These are phyloP conservation scores for Naganishia vishniacii DNA, from an alignment of 768 basidiomycete species.

Conservation along the genomic window DNA sequence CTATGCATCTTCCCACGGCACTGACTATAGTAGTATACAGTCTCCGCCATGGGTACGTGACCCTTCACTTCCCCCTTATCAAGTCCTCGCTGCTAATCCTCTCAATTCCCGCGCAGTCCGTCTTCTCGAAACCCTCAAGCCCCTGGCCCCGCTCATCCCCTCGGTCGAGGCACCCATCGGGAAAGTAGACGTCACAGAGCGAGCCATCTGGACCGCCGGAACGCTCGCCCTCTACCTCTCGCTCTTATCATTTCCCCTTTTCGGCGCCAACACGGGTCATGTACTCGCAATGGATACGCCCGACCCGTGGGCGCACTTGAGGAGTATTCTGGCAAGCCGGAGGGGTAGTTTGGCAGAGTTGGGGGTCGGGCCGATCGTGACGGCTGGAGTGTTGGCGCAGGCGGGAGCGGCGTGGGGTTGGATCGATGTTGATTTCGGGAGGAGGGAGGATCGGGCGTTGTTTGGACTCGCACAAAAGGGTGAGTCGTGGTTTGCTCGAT, in stretches of 20 bases:
- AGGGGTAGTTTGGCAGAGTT: constrained; percentile 3
- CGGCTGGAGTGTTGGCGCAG: neutral
- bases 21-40: too few relatives aligned
- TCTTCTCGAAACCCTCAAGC: constrained; percentile 8
- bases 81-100: too few relatives aligned
- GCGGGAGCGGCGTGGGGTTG: constrained; percentile 7
- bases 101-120: neutral
- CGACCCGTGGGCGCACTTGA: constrained; percentile 11
- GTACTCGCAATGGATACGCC: constrained; percentile 3
- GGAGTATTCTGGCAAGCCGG: constrained; percentile 1
- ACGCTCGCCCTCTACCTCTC: constrained; percentile 13
- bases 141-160: constrained; percentile 4
- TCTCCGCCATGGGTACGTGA: too few relatives aligned
- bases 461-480: constrained; percentile 6
- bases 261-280: neutral
- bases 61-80: too few relatives aligned
- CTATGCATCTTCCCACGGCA: too few relatives aligned
- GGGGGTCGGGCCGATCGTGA: constrained; percentile 8
- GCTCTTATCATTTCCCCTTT: constrained; percentile 4
- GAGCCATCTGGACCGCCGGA: constrained; percentile 14
- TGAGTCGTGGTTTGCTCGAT: neutral
- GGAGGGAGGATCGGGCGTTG: constrained; percentile 17
- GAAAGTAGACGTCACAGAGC: constrained; percentile 2
- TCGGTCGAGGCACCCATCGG: constrained; percentile 1
- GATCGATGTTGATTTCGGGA: constrained; percentile 9